Base-by-base conservation (phyloP, 2,329 filamentous ascomycete genomes). In the Fusarium nisikadoi region DNA sequence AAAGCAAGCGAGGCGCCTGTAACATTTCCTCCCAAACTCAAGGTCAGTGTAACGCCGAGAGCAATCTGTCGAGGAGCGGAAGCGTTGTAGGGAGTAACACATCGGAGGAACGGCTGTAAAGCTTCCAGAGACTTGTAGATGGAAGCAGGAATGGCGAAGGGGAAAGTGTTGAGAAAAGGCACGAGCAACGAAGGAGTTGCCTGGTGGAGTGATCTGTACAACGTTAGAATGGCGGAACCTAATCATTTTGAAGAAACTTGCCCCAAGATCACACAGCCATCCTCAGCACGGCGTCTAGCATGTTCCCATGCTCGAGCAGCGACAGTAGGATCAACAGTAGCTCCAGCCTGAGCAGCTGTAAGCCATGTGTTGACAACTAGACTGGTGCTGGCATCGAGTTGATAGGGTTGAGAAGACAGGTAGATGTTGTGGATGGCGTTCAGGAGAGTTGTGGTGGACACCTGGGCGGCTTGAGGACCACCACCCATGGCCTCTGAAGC, bases 321-420 rank as follows among this genome's bases (percentile, higher is more conserved):
- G 55, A 99, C 83, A 27, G 92, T 89, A 45, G 89, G 83, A 82
- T 99, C 96, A 45, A 98, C 89, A 12, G 93, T 94, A 6, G 89
- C 87, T 42, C 91, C 90, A 29, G 88, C 84, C 74, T 93, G 93
- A 33, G 90, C 87, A 23, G 94, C 93, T 7, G 94, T 97, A 58
- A 96, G 88, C 95, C 95, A 98, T 63, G 94, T 98, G 84, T 98
- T 98, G 73, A 98, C 94, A 0, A 96, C 95, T 42, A 98, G 82
- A 80, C 94, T 97, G 39, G 95, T 96, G 74, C 94, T 94, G 52
- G 94, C 91, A 82, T 99, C 96, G 49, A 99, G 89, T 70, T 88
- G 87, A 80, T 97, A 96, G n/a, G 95, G 90, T 78, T 94, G 90
- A 35, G 91, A 91, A 6, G 93, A 90, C 52, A 93, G 88, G 82